Conservation (phyloP, 1,139 yeast species). For the Protomyces gravidus region DNA sequence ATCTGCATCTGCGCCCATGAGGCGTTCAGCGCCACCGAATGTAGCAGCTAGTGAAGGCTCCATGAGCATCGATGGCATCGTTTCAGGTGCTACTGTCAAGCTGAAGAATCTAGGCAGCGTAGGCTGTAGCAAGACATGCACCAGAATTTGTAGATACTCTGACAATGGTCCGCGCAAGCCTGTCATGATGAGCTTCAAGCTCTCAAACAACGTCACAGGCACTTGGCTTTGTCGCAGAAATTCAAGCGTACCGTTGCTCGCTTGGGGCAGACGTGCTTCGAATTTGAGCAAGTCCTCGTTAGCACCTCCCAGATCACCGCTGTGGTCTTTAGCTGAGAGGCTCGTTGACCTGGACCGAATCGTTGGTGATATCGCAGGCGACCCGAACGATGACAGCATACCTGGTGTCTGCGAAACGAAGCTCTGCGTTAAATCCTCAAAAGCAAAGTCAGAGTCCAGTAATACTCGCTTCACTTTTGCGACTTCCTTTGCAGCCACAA, state of each 20-base stretch:
- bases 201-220: constrained; percentile 5
- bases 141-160: constrained; percentile 1
- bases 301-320: not conserved
- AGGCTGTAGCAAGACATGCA: constrained; percentile 3
- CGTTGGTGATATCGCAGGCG: constrained; percentile 1
- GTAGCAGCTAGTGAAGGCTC: not conserved
- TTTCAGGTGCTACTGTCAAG: constrained; percentile 16
- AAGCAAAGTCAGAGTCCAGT: constrained; percentile 13
- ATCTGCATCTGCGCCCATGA: constrained; percentile 13
- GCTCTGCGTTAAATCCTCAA: constrained; percentile 6
- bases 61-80: constrained; percentile 8
- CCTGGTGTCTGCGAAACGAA: constrained; percentile 6
- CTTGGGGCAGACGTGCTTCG: constrained; percentile 2
- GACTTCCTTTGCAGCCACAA: constrained; percentile 48
- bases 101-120: constrained; percentile 14
- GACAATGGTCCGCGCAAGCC: constrained; percentile 8
- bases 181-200: constrained; percentile 9
- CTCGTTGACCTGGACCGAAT: not conserved
- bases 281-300: not conserved
- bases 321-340: not conserved
- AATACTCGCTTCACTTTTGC: constrained; percentile 17
- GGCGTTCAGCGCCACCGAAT: constrained; percentile 1
- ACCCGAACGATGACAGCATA: not conserved
- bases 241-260: constrained; percentile 8
- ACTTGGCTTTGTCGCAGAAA: constrained; percentile 16